Evolutionary conservation across 257 asterid genomes (phyloP).

Genomic region (Nicotiana tabacum): DNA sequence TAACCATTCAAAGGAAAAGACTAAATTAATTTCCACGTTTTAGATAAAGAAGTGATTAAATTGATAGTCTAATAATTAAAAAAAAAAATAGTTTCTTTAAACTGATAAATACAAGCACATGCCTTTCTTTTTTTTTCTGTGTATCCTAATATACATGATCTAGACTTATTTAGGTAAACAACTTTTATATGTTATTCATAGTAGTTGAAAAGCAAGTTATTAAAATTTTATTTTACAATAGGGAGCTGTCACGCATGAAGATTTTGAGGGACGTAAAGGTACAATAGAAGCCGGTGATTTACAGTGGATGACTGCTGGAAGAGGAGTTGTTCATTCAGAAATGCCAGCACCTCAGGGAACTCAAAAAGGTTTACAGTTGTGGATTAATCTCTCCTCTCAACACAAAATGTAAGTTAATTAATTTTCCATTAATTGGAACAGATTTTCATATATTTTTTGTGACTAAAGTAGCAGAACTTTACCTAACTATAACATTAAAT

Average conservation of each 20-base stretch:
- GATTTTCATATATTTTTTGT: no score
- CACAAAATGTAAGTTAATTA: conserved; percentile 52
- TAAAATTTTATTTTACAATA: not conserved
- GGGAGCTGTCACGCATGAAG: conserved; percentile 83
- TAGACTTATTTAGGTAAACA: not conserved
- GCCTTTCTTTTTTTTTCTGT: not conserved
- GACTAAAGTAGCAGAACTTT: no score
- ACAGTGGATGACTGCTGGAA: conserved; percentile 98
- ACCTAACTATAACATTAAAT: no score
- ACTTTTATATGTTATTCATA: not conserved
- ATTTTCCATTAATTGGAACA: not conserved
- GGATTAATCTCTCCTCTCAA: conserved; percentile 79
- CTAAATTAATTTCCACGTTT: not conserved
- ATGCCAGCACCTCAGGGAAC: conserved; percentile 78
- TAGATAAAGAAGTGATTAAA: not conserved
- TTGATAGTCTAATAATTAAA: no score
- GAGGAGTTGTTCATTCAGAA: conserved; percentile 93
- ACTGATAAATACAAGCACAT: not conserved
- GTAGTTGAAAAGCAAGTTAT: not conserved
- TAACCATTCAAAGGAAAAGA: not conserved
- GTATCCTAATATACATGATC: not conserved
- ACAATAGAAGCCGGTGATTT: conserved; percentile 75
- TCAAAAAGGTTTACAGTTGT: conserved; percentile 70
- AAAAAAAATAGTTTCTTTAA: no score
- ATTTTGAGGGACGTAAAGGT: conserved; percentile 79